A percentile compares a stretch with the other conserved stretches of the same genome.
Evolutionary conservation across 352 stramenopile species (phyloP).

Genomic region (Elongisporangium anandrum): DNA sequence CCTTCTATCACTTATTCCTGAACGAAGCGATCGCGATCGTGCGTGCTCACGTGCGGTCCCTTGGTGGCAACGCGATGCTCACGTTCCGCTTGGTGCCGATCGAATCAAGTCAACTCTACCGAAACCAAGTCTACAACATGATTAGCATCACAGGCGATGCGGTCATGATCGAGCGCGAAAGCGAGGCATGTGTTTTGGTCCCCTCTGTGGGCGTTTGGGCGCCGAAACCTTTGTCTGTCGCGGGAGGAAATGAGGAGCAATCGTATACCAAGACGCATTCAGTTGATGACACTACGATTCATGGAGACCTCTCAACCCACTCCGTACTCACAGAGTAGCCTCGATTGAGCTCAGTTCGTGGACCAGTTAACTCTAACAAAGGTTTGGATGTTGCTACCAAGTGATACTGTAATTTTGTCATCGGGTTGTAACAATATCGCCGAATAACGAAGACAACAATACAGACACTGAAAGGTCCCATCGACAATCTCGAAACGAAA

Average conservation of each 20-base stretch:
- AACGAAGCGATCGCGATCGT: slow-evolving; percentile 86
- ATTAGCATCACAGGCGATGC: slow-evolving; percentile 87
- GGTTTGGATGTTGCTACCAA: too few species aligned
- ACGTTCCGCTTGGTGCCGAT: slow-evolving; percentile 85
- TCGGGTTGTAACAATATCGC: too few species aligned
- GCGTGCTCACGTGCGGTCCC: slow-evolving; percentile 73
- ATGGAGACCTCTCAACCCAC: too few species aligned
- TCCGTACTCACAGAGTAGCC: too few species aligned
- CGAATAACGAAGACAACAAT: too few species aligned
- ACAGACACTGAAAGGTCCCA: too few species aligned
- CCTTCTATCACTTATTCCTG: slow-evolving; percentile 87
- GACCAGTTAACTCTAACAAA: too few species aligned
- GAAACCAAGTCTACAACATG: slow-evolving; percentile 92
- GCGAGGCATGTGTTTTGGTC: slow-evolving; percentile 20
- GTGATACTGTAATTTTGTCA: too few species aligned
- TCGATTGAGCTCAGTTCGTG: too few species aligned
- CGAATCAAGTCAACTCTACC: slow-evolving; percentile 84
- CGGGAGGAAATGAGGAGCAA: background rate
- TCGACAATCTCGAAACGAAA: too few species aligned
- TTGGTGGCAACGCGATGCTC: slow-evolving; percentile 85
- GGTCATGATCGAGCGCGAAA: slow-evolving; percentile 72
- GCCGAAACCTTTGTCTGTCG: slow-evolving; percentile 20
- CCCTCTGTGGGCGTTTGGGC: slow-evolving; percentile 24
- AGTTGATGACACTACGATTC: too few species aligned
- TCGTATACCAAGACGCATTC: background rate